Percentiles rank a stretch among this genome's conserved stretches.
Evolutionary conservation across 202 grass and related monocot species (phyloP).

Genomic region (Schoenoplectus tabernaemontani): DNA sequence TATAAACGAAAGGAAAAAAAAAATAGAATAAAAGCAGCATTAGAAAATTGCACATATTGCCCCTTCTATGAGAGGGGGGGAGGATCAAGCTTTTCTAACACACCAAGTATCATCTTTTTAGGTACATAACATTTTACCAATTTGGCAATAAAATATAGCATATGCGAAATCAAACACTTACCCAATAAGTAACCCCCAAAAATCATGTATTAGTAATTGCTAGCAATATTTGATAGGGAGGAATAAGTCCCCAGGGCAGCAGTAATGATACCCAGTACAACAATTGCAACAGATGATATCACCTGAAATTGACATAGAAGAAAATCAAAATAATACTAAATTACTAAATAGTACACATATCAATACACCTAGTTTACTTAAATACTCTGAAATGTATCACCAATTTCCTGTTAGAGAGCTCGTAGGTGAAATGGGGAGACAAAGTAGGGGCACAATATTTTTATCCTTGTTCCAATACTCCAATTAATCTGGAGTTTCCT

Average conservation of each 20-base stretch:
- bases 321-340: not conserved
- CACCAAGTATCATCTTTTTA: not conserved
- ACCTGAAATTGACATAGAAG: conserved; percentile 42
- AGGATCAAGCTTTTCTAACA: not conserved
- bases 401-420: not conserved
- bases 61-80: not conserved
- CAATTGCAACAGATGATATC: conserved; percentile 33
- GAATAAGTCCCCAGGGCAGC: conserved; percentile 62
- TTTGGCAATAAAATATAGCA: not conserved
- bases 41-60: not conserved
- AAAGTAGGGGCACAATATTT: not conserved
- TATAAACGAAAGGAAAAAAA: not conserved
- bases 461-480: not conserved
- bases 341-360: not conserved
- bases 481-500: not conserved
- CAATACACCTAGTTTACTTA: not conserved
- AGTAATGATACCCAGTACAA: conserved; percentile 38
- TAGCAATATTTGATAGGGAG: conserved; percentile 37
- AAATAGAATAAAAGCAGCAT: not conserved
- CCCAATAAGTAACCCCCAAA: not conserved
- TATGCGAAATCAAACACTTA: not conserved
- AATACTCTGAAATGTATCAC: not conserved
- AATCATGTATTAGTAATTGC: conserved; percentile 28
- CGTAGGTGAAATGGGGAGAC: not conserved
- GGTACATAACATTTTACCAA: not conserved